These are phyloP conservation scores for Geotrichum cucujoidarum DNA, from an alignment of 1,139 yeast genomes.

Conservation along the genomic window DNA sequence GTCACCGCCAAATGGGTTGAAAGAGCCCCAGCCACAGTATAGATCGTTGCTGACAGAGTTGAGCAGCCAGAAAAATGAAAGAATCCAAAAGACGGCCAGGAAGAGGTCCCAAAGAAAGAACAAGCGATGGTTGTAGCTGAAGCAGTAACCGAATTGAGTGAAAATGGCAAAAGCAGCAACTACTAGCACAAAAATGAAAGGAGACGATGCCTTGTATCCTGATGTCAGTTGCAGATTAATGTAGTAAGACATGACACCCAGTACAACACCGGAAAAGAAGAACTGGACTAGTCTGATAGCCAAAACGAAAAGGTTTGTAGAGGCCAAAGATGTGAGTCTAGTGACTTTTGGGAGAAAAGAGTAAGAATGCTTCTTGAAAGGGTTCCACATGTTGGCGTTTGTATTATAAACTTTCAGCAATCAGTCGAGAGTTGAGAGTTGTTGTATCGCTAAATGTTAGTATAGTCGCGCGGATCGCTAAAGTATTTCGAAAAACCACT, in stretches of 20 bases:
- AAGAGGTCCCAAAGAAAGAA: conserved; percentile 31
- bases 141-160: conserved; percentile 34
- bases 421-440: background rate
- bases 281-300: conserved; percentile 32
- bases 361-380: conserved; percentile 11
- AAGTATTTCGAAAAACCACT: background rate
- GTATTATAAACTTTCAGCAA: background rate
- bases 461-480: background rate
- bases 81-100: conserved; percentile 29
- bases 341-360: conserved; percentile 14
- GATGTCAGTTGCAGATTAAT: conserved; percentile 25
- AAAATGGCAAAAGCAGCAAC: conserved; percentile 29
- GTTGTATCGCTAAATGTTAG: background rate
- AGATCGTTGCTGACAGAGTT: conserved; percentile 25
- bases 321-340: conserved; percentile 23
- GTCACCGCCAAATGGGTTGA: conserved; percentile 34
- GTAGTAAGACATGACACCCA: conserved; percentile 33
- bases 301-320: conserved; percentile 32
- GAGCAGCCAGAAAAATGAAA: conserved; percentile 33
- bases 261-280: conserved; percentile 34
- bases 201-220: conserved; percentile 29
- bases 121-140: conserved; percentile 27
- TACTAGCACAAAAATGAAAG: conserved; percentile 30
- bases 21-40: conserved; percentile 32
- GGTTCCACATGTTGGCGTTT: conserved; percentile 11